Evolutionary conservation across 2,329 filamentous ascomycete species (phyloP), one percentile per base, ranked within the genome.

Genomic region (Trichoderma atrobrunneum): DNA sequence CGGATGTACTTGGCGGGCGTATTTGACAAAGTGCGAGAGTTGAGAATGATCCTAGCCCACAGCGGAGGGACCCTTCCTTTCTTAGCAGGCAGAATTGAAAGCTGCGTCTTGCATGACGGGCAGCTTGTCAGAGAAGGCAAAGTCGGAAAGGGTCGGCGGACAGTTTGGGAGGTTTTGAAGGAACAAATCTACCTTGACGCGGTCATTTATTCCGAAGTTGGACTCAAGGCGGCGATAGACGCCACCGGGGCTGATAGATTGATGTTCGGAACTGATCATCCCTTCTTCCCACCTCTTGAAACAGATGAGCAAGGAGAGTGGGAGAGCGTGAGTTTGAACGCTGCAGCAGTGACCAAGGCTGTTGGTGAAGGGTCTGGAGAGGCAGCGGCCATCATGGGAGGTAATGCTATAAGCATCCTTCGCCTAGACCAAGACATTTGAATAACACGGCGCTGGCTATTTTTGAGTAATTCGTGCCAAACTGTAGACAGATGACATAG

Each of bases 61-160:
- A 94, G 92, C 28, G 95, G 95, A 1, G 95, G 95, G 3, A 95
- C 94, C 1, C 83, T 98, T 62, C 95, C 95, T 0, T 97, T 97
- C 80, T 84, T 98, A 3, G 95, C 94, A 0, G 95, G 95, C 0
- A 86, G 95, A 32, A 94, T 97, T 66, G 94, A 97, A 82, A 95
- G 92, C 78, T 97, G 94, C 79, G 90, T 97, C 68, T 81, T 89
- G 72, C 95, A 97, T 82, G 94, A 97, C 78, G 91, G 89, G 0
- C 90, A 94, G 78, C 86, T 97, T 51, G 88, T 91, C 70, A 84
- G 86, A 1, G 87, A 90, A 73, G 91, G 90, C 11, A 89, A 87
- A 77, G 83, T 85, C 1, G 81, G 84, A 14, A 78, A 81, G 24
- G 77, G 74, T 3, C 82, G 90, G 72, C 77, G 87, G 78, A 85